A percentile compares a stretch with the other conserved stretches of the same genome.
phyloP scores from a whole-genome alignment of 2,329 filamentous ascomycete genomes.

The Ramichloridium luteum region DNA sequence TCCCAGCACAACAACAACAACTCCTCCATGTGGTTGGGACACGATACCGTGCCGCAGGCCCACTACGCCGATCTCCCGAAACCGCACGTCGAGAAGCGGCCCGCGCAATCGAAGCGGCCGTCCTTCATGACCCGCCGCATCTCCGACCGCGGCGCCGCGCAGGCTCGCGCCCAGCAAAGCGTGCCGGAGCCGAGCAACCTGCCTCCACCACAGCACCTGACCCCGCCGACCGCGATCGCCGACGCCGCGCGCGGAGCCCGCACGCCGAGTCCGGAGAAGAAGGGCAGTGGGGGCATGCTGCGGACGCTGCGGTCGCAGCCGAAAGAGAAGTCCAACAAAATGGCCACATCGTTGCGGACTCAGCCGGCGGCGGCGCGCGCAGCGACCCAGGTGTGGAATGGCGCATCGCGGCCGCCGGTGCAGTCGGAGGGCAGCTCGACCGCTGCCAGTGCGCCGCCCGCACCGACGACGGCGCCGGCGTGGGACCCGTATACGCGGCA shows the following conservation, averaged over 20 bases:
- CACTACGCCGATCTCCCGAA: conserved; percentile 72
- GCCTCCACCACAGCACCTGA: conserved; percentile 11
- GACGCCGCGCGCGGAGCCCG: conserved; percentile 33
- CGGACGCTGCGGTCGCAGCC: conserved; percentile 21
- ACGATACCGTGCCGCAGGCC: conserved; percentile 69
- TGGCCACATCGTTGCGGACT: conserved; percentile 32
- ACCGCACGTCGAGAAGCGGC: conserved; percentile 25
- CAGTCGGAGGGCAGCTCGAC: conserved; percentile 7
- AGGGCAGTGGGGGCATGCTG: conserved; percentile 41
- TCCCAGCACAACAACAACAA: conserved; percentile 6
- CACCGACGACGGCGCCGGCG: conserved; percentile 6
- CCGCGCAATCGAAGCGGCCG: conserved; percentile 32
- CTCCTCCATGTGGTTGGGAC: conserved; percentile 54
- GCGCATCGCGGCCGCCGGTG: conserved; percentile 10
- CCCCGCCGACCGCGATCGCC: not conserved
- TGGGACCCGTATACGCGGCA: conserved; percentile 26
- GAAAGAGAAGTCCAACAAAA: conserved; percentile 27
- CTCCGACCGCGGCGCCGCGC: conserved; percentile 23
- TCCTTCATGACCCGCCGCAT: conserved; percentile 35
- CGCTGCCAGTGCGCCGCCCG: conserved; percentile 3
- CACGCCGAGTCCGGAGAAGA: conserved; percentile 52
- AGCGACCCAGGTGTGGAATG: conserved; percentile 49
- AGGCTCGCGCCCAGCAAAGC: conserved; percentile 18
- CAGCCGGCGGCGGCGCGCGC: conserved; percentile 47
- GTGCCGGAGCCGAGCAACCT: conserved; percentile 6